A percentile compares a stretch with the other conserved stretches of the same genome.
These are phyloP conservation scores for Tuber microsphaerosporum DNA, from an alignment of 495 filamentous ascomycete species.

Conservation along the genomic window DNA sequence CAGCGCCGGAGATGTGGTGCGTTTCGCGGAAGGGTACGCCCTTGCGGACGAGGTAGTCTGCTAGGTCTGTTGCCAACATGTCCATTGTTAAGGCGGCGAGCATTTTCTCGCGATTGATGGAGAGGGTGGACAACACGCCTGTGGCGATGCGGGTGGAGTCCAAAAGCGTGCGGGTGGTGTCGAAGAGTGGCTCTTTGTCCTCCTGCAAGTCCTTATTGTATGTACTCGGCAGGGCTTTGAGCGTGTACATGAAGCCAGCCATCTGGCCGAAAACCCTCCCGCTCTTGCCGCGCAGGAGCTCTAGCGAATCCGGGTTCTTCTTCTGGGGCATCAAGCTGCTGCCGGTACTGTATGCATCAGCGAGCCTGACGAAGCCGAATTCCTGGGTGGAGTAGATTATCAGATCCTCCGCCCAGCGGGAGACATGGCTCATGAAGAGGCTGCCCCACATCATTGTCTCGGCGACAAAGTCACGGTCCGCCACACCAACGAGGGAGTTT, in stretches of 20 bases:
- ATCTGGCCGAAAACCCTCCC: constrained; percentile 82
- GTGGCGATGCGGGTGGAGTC: constrained; percentile 74
- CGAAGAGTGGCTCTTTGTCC: constrained; percentile 77
- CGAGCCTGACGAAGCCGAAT: constrained; percentile 74
- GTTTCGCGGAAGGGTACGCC: constrained; percentile 78
- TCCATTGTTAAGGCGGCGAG: constrained; percentile 67
- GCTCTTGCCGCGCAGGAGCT: constrained; percentile 80
- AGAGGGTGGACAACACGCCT: constrained; percentile 46
- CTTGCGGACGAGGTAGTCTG: constrained; percentile 86
- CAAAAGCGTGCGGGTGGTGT: constrained; percentile 76
- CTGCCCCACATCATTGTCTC: constrained; percentile 87
- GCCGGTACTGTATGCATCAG: constrained; percentile 80
- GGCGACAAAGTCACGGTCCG: constrained; percentile 81
- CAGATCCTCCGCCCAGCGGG: constrained; percentile 79
- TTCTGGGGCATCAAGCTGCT: constrained; percentile 90
- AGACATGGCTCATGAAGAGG: constrained; percentile 79
- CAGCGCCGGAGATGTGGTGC: constrained; percentile 79
- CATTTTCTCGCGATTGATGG: constrained; percentile 68
- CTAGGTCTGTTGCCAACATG: constrained; percentile 76
- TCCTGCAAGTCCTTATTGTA: constrained; percentile 97
- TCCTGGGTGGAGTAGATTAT: constrained; percentile 80
- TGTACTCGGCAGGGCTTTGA: constrained; percentile 80
- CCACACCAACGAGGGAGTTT: constrained; percentile 79
- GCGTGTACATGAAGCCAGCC: constrained; percentile 77
- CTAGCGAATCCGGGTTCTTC: constrained; percentile 68